phyloP scores from a whole-genome alignment of 108 stramenopile genomes.

The Nitzschia palea region DNA sequence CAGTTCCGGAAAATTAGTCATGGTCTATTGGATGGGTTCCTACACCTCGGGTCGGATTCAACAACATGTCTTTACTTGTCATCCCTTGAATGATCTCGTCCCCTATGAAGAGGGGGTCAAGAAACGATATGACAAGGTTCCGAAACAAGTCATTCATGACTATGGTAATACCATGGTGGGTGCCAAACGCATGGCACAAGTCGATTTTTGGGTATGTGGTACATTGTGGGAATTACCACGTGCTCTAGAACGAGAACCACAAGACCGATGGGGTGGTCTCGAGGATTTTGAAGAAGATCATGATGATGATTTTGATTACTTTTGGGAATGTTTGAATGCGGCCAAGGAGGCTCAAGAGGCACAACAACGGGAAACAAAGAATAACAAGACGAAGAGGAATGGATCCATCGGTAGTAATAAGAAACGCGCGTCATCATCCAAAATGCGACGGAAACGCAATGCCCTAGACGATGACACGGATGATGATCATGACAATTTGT shows the following conservation, averaged over 20 bases:
- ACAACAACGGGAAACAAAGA: neutral
- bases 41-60: neutral
- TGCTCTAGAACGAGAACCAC: neutral
- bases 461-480: neutral
- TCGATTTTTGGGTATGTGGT: constrained; percentile 8
- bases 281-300: constrained; percentile 15
- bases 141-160: neutral
- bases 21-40: constrained; percentile 17
- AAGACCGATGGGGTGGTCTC: constrained; percentile 16
- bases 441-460: neutral
- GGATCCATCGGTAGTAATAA: neutral
- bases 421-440: neutral
- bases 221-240: neutral
- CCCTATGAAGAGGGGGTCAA: neutral
- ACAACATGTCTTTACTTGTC: neutral
- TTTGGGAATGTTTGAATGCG: neutral
- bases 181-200: neutral
- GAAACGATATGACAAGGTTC: neutral
- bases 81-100: neutral
- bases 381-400: too few relatives aligned
- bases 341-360: neutral
- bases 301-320: constrained; percentile 11
- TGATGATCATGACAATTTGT: neutral
- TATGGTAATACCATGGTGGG: neutral
- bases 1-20: neutral